Evolutionary conservation across 2,329 filamentous ascomycete species (phyloP).

Genomic region (Eurotiales sp.): DNA sequence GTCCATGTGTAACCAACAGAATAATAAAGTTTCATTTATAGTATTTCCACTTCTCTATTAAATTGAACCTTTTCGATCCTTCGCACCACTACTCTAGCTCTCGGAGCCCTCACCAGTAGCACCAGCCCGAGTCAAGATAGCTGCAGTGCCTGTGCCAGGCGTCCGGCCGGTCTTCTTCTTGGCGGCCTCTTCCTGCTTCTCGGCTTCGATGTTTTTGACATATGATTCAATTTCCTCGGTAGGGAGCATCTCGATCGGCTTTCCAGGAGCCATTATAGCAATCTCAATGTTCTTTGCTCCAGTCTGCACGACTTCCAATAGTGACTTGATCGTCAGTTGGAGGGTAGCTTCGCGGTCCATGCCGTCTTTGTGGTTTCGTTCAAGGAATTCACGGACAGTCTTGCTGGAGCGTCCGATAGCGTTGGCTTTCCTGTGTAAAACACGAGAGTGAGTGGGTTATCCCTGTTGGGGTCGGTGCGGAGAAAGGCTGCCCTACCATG

Average conservation of each 20-base stretch:
- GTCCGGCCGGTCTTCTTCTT: constrained; percentile 81
- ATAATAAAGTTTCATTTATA: constrained; percentile 3
- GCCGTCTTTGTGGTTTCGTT: constrained; percentile 96
- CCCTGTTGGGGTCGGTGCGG: not conserved
- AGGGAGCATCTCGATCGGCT: constrained; percentile 86
- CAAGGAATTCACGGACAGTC: constrained; percentile 96
- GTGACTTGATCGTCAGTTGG: constrained; percentile 94
- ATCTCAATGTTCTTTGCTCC: constrained; percentile 99
- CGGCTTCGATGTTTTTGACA: constrained; percentile 97
- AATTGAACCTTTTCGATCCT: constrained; percentile 3
- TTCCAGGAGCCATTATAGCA: constrained; percentile 92
- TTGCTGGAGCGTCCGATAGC: constrained; percentile 98
- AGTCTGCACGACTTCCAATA: constrained; percentile 96
- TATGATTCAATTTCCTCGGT: constrained; percentile 95
- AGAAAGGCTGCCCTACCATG: constrained; percentile 65
- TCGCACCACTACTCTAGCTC: constrained; percentile 19
- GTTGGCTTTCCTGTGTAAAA: constrained; percentile 92
- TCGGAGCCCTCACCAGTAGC: constrained; percentile 34
- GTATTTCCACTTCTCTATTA: constrained; percentile 5
- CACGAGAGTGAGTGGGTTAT: constrained; percentile 15
- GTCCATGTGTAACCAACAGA: not conserved
- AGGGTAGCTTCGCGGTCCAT: constrained; percentile 97
- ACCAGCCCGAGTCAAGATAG: constrained; percentile 65
- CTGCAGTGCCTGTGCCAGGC: constrained; percentile 48
- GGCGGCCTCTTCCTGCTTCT: constrained; percentile 97